A percentile compares a stretch with the other conserved stretches of the same genome.
Conservation (phyloP, 2,329 filamentous ascomycete genomes). For the Botrytis elliptica region DNA sequence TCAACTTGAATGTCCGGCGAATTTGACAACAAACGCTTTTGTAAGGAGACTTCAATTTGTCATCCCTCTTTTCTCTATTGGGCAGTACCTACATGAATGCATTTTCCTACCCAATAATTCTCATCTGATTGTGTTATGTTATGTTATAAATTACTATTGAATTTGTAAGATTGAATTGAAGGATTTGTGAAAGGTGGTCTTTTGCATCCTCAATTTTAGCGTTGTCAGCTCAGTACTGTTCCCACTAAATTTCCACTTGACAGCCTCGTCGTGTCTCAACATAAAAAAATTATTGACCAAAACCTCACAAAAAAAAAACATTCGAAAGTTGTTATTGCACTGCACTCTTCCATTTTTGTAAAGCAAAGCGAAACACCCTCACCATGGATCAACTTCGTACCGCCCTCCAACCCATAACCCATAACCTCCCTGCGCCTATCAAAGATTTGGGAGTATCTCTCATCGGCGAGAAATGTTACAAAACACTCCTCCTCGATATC, state of each 20-base stretch:
- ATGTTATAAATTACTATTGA: not conserved
- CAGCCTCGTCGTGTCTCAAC: slow-evolving; percentile 15
- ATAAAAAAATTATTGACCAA: not conserved
- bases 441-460: slow-evolving; percentile 74
- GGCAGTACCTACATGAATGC: no score
- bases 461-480: slow-evolving; percentile 82
- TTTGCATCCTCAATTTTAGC: not conserved
- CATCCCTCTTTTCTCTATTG: not conserved
- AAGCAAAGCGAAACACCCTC: not conserved
- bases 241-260: slow-evolving; percentile 14
- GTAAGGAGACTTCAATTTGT: not conserved
- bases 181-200: slow-evolving; percentile 8
- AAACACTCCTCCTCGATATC: slow-evolving; percentile 79
- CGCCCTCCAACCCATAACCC: slow-evolving; percentile 65
- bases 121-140: not conserved
- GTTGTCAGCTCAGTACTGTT: not conserved
- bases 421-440: slow-evolving; percentile 71
- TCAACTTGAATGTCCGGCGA: not conserved
- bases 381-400: slow-evolving; percentile 61
- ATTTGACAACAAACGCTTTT: not conserved
- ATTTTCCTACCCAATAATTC: not conserved
- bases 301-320: no score
- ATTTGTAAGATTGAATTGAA: slow-evolving; percentile 1
- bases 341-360: not conserved
- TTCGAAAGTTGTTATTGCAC: not conserved